Base-by-base conservation (phyloP, 208 protist species). In the Wallacemonas collosoma region DNA sequence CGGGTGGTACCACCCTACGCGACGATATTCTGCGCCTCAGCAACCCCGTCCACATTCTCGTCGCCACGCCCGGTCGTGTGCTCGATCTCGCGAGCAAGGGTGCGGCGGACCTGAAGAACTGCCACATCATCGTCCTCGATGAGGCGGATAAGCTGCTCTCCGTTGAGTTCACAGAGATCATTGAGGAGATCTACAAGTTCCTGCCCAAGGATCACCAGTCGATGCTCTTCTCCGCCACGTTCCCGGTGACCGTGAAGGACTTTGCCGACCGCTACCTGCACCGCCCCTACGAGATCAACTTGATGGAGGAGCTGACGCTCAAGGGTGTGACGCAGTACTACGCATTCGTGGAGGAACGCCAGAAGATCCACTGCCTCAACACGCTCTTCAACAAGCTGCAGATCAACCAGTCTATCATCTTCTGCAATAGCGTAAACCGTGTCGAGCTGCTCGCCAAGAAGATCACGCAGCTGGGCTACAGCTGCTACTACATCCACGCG, bases 341-440 rank as follows among this genome's bases (percentile, higher is more conserved):
- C 76, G 98, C 98, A 38, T 99, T 99, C 73, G 97, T 99, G 40
- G 97, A 99, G 79, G 98, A 99, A 81, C 82, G 93, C 38, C 97
- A 99, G 80, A 99, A 99, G 84, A 98, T 99, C 60, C 98, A 99
- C 81, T 99, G 98, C 84, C 94, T 99, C 40, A 99, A 99, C 85
- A 99, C 98, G 48, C 95, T 99, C 35, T 99, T 99, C 82, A 98
- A 97, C 74, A 93, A 98, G 79, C 93, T 99, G 11, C 93, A 99
- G 79, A 99, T 99, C 90, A 99, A 99, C 85, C 99, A 99, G 87
- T 99, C 95, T 15, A 99, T 99, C 77, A 99, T 99, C 76, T 99
- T 99, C 86, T 99, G 98, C 86, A 99, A 99, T 88, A 98, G 94
- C 82, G 96, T 99, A 38, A 99, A 99, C 82, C 93, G 99, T 61